phyloP scores from a whole-genome alignment of 2,329 filamentous ascomycete genomes.

The Gaeumannomyces tritici region DNA sequence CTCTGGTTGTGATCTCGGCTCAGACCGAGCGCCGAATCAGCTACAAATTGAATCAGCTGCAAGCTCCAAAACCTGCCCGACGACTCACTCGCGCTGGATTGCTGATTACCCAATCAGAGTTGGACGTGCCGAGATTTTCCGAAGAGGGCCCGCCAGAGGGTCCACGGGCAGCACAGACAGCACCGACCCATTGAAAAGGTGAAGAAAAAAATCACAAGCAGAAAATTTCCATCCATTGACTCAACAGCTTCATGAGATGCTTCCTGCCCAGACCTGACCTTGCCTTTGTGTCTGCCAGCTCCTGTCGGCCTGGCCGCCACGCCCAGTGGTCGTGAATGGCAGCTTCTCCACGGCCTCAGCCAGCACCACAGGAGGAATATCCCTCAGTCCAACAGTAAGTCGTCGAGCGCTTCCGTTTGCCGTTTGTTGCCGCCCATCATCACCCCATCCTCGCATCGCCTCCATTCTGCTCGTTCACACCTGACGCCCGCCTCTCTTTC shows the following conservation, averaged over 20 bases:
- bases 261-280: not conserved
- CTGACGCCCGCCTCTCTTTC: not conserved
- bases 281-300: not conserved
- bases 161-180: not conserved
- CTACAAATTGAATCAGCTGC: too few relatives aligned
- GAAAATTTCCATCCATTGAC: not conserved
- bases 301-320: not conserved
- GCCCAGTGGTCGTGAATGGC: slow-evolving; percentile 8
- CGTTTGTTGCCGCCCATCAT: not conserved
- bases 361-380: slow-evolving; percentile 13
- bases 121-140: not conserved
- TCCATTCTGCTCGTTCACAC: not conserved
- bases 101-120: not conserved
- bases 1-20: not conserved
- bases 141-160: not conserved
- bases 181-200: not conserved
- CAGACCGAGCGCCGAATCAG: not conserved
- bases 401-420: not conserved
- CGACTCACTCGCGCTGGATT: not conserved
- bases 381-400: slow-evolving; percentile 15
- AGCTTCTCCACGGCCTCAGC: not conserved
- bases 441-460: not conserved
- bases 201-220: not conserved
- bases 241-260: not conserved
- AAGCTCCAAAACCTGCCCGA: not conserved